These are phyloP conservation scores for Penicillium cosmopolitanum DNA, from an alignment of 495 filamentous ascomycete genomes.

Conservation along the genomic window DNA sequence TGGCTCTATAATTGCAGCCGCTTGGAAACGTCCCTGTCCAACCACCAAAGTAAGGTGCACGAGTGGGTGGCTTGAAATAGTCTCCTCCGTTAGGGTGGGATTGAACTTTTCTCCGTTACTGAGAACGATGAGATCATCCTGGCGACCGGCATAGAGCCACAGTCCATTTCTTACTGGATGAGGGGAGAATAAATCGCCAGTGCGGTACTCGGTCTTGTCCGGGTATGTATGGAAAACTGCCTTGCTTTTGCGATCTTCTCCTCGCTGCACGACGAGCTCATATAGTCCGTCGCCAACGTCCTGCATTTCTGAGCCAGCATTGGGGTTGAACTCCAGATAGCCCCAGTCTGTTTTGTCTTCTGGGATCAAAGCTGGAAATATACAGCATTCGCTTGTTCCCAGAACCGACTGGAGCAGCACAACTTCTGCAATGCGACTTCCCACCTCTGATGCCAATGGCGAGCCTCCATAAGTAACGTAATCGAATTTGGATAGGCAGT, in stretches of 20 bases:
- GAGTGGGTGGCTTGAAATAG: constrained; percentile 9
- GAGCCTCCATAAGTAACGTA: constrained; percentile 14
- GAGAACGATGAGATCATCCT: constrained; percentile 43
- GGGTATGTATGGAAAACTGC: constrained; percentile 21
- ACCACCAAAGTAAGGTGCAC: constrained; percentile 11
- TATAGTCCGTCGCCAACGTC: constrained; percentile 47
- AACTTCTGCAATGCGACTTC: constrained; percentile 13
- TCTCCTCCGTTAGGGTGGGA: constrained; percentile 16
- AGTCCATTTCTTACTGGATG: constrained; percentile 21
- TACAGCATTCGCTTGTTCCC: constrained; percentile 18
- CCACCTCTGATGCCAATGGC: constrained; percentile 8
- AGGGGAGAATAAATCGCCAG: constrained; percentile 19
- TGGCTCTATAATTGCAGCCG: constrained; percentile 15
- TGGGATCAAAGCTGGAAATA: constrained; percentile 6
- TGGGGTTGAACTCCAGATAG: constrained; percentile 51
- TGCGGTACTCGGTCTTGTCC: constrained; percentile 14
- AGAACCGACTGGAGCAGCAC: constrained; percentile 15
- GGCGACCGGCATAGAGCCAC: constrained; percentile 36
- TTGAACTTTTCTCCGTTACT: constrained; percentile 22
- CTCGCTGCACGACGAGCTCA: constrained; percentile 39
- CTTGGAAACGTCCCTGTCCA: constrained; percentile 14
- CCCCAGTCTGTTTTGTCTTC: constrained; percentile 46
- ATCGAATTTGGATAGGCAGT: constrained; percentile 5
- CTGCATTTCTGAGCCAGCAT: constrained; percentile 43
- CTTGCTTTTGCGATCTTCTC: constrained; percentile 5